Base-by-base conservation (phyloP, 2,329 filamentous ascomycete species). In the Penicillium sp. region DNA sequence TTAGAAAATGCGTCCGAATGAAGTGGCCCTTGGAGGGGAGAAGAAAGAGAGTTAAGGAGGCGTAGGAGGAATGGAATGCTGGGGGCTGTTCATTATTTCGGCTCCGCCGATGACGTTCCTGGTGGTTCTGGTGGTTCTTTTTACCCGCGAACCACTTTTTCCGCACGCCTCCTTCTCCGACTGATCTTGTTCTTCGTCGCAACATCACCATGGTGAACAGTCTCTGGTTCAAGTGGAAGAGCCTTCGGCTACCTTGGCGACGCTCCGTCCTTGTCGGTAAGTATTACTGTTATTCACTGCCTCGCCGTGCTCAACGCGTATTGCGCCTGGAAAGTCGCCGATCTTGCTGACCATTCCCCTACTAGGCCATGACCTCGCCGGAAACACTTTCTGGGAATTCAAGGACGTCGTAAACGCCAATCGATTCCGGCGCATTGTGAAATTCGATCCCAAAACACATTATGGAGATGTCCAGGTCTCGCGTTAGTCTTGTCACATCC, bases 371-470 rank as follows among this genome's bases (percentile, higher is more conserved):
- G 87, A 89, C 74, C 80, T 89, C 53, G 74, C 81, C 22, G 87
- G 87, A 63, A 89, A 89, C 75, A 89, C 86, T 10, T 89, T 84
- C 74, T 89, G 87, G 87, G 86, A 88, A 70, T 89, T 89, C 75
- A 85, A 85, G 70, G 86, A 88, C 70, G 76, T 79, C 19, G 64
- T 86, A 59, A 85, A 86, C 66, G 74, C 83, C 42, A 76, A 79
- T 44, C 82, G 86, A 47, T 80, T 81, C 64, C 82, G 87, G 40
- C 81, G 87, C 33, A 89, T 89, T 19, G 85, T 88, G 60, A 82
- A 85, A 67, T 85, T 84, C 67, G 79, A 78, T 45, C 79, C 79
- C 8, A 78, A 78, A 64, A 83, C 81, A 9, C 85, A 88, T 70
- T 83, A 83, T 68, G 80, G 81, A 59, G 87, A 89, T 70, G 84